Evolutionary conservation across 352 stramenopile species (phyloP).

Genomic region (Phytophthora pistaciae): DNA sequence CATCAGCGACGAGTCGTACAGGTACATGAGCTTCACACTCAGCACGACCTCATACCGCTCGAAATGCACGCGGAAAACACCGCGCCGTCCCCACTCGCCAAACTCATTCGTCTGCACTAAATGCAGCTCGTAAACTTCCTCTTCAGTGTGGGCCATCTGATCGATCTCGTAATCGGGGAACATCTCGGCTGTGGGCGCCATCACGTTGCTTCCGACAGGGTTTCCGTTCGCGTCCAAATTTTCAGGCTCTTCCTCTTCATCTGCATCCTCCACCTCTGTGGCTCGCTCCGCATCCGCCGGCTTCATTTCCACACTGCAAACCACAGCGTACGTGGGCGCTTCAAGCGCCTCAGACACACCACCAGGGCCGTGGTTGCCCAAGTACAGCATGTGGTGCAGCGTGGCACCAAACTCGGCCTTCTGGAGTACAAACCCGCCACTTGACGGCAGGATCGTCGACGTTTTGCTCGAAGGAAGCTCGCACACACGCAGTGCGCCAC

Average conservation of each 20-base stretch:
- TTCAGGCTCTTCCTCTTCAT: constrained; percentile 59
- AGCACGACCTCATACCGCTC: constrained; percentile 87
- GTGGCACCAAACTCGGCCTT: constrained; percentile 82
- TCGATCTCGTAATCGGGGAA: constrained; percentile 75
- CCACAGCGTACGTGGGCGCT: constrained; percentile 80
- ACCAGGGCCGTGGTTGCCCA: constrained; percentile 78
- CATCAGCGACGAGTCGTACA: constrained; percentile 86
- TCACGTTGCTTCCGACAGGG: constrained; percentile 68
- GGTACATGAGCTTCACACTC: constrained; percentile 88
- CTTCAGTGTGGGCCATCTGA: constrained; percentile 72
- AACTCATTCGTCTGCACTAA: constrained; percentile 86
- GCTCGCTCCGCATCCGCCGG: constrained; percentile 66
- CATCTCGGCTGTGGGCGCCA: constrained; percentile 84
- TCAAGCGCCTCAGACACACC: constrained; percentile 83
- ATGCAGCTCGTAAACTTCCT: constrained; percentile 87
- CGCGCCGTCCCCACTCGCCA: constrained; percentile 72
- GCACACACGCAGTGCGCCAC: constrained; percentile 80
- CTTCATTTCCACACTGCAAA: constrained; percentile 70
- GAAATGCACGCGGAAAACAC: constrained; percentile 88
- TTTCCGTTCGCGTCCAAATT: constrained; percentile 55
- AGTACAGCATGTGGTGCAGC: constrained; percentile 84
- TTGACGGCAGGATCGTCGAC: constrained; percentile 72
- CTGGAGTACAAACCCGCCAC: constrained; percentile 80
- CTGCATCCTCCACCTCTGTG: constrained; percentile 66
- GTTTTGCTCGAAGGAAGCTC: constrained; percentile 83